A percentile compares a stretch with the other conserved stretches of the same genome.
phyloP scores from a whole-genome alignment of 208 protist genomes.

The Leishmania amazonensis region DNA sequence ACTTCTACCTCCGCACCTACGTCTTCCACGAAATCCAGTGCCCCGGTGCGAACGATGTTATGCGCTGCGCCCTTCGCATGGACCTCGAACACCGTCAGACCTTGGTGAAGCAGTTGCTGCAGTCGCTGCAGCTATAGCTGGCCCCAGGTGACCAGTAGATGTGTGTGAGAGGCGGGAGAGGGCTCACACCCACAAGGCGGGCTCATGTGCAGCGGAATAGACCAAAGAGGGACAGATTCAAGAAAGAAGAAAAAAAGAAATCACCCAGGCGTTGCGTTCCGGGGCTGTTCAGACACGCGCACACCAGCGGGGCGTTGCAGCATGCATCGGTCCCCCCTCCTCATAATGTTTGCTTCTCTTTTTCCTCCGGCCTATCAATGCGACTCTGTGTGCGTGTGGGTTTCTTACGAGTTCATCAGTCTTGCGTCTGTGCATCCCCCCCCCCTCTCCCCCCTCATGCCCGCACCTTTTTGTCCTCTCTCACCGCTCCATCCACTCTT shows the following conservation, averaged over 20 bases:
- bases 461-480: not conserved
- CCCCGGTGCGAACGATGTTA: constrained; percentile 44
- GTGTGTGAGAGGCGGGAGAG: not conserved
- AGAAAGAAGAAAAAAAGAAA: not conserved
- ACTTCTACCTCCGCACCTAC: constrained; percentile 83
- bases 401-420: not conserved
- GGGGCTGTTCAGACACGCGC: not conserved
- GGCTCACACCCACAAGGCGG: not conserved
- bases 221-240: not conserved
- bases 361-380: not conserved
- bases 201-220: not conserved
- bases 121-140: constrained; percentile 34
- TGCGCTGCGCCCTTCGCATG: constrained; percentile 55
- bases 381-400: not conserved
- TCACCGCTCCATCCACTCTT: not conserved
- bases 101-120: constrained; percentile 47
- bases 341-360: not conserved
- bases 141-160: not conserved
- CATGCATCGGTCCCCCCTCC: not conserved
- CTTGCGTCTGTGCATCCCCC: not conserved
- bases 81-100: constrained; percentile 31
- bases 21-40: constrained; percentile 64
- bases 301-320: not conserved
- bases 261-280: not conserved
- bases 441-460: not conserved